Evolutionary conservation across 805 yeast genomes (phyloP).

Genomic region (Cyberlindnera lachancei): DNA sequence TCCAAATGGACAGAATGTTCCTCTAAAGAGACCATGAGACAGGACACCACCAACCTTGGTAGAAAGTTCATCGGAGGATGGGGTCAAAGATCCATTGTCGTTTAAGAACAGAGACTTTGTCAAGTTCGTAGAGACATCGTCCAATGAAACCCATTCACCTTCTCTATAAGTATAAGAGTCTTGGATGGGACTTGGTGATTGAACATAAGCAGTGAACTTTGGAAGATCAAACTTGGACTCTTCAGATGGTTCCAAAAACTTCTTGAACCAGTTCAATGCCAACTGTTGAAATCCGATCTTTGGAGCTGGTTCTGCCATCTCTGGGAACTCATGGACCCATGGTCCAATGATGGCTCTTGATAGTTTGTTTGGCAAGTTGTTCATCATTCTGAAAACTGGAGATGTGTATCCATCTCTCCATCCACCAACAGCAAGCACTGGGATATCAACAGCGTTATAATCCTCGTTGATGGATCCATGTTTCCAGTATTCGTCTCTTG

Average conservation of each 20-base stretch:
- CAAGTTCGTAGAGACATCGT: constrained; percentile 11
- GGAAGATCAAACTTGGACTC: constrained; percentile 24
- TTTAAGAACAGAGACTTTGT: constrained; percentile 11
- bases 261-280: constrained; percentile 34
- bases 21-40: constrained; percentile 37
- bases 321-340: constrained; percentile 44
- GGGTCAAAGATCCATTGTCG: constrained; percentile 5
- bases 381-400: constrained; percentile 37
- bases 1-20: constrained; percentile 41
- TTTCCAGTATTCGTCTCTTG: constrained; percentile 39
- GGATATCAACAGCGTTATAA: constrained; percentile 31
- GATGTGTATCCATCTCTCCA: constrained; percentile 42
- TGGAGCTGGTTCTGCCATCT: constrained; percentile 39
- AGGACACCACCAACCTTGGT: constrained; percentile 23
- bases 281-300: constrained; percentile 37
- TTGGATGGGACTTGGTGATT: constrained; percentile 32
- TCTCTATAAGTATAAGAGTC: constrained; percentile 31
- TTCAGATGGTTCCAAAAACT: constrained; percentile 25
- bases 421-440: constrained; percentile 38
- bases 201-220: constrained; percentile 33
- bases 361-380: constrained; percentile 28
- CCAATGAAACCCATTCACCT: constrained; percentile 33
- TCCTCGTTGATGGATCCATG: constrained; percentile 40
- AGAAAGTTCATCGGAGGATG: background rate
- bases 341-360: constrained; percentile 35